Conservation (phyloP, 768 basidiomycete genomes). For the Lanmaoa pseudosensibilis region DNA sequence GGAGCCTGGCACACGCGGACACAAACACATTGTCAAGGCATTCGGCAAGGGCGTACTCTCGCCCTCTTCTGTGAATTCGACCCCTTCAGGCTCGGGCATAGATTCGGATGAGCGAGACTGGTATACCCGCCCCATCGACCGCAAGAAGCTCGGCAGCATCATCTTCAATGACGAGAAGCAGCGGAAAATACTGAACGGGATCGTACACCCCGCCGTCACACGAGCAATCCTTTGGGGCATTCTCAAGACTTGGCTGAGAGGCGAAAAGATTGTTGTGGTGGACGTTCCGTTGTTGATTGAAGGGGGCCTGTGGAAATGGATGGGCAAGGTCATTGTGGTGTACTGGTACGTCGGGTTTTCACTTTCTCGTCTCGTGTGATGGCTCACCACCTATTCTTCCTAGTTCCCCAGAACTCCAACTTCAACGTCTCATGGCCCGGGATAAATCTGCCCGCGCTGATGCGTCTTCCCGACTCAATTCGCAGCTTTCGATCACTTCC, state of each 20-base stretch:
- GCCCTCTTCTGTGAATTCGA: slow-evolving; percentile 15
- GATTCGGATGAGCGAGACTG: slow-evolving; percentile 4
- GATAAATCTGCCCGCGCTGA: slow-evolving; percentile 65
- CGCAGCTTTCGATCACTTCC: slow-evolving; percentile 76
- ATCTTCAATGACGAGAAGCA: slow-evolving; percentile 78
- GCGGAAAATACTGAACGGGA: slow-evolving; percentile 72
- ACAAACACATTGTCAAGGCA: slow-evolving; percentile 58
- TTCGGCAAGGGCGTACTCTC: slow-evolving; percentile 75
- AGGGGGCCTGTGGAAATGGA: slow-evolving; percentile 78
- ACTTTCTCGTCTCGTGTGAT: not conserved
- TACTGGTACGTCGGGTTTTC: slow-evolving; percentile 68
- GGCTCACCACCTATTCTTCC: not conserved
- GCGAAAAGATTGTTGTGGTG: slow-evolving; percentile 76
- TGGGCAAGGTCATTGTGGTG: slow-evolving; percentile 83
- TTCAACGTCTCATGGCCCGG: slow-evolving; percentile 77
- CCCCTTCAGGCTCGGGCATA: not conserved
- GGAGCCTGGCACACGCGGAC: slow-evolving; percentile 70
- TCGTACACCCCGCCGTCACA: slow-evolving; percentile 91
- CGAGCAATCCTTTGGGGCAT: slow-evolving; percentile 72
- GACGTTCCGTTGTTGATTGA: slow-evolving; percentile 95
- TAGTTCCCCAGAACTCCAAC: slow-evolving; percentile 82
- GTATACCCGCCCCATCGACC: slow-evolving; percentile 69
- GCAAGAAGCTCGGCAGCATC: slow-evolving; percentile 79
- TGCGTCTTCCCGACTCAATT: slow-evolving; percentile 72
- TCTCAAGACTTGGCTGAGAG: slow-evolving; percentile 69